Evolutionary conservation across 805 yeast genomes (phyloP), one percentile per base, ranked within the genome.

Genomic region (Zygoascus biomembranicola): DNA sequence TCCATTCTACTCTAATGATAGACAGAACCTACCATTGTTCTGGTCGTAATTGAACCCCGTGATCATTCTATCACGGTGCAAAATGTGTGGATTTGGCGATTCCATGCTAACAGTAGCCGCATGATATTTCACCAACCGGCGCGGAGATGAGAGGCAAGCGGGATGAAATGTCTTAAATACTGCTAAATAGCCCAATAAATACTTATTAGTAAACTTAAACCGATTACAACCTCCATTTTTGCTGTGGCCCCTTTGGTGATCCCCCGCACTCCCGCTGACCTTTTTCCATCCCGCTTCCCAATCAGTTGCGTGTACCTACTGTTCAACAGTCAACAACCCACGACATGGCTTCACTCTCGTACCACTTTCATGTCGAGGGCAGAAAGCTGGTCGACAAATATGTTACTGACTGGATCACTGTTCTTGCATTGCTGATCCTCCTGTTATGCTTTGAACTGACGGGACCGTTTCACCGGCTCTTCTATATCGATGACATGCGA

Each of bases 381-480:
- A 51, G 43, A 16, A 47, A 42, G 43, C 37, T 52, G 16, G 32
- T 53, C 42, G 43, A 54, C 18, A 46, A 52, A 8, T 49, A 50
- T 43, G 41, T 53, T 3, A 41, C 51, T 18, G 63, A 60, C 51
- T 59, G 59, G 53, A 45, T 49, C 10, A 41, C 52, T n/a, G 48
- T 60, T 1, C 37, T 51, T 13, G 43, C 32, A 10, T 49, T 54
- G 28, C 57, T 42, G n/a, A 39, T 50, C 1, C 14, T 47, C 5
- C 56, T 50, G 35, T 26, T 54, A 9, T 32, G 37, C 18, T 39
- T 56, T 45, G 62, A 60, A 45, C 50, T 48, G n/a, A 46, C 55
- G 13, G 55, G 39, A 45, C 97, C 97, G 1, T 86, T 85, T 65
- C 80, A 87, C 65, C 76, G 96, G 62, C 88, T 84, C 62, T 92